phyloP scores from a whole-genome alignment of 2,329 filamentous ascomycete species.

The Venturia pyrina region DNA sequence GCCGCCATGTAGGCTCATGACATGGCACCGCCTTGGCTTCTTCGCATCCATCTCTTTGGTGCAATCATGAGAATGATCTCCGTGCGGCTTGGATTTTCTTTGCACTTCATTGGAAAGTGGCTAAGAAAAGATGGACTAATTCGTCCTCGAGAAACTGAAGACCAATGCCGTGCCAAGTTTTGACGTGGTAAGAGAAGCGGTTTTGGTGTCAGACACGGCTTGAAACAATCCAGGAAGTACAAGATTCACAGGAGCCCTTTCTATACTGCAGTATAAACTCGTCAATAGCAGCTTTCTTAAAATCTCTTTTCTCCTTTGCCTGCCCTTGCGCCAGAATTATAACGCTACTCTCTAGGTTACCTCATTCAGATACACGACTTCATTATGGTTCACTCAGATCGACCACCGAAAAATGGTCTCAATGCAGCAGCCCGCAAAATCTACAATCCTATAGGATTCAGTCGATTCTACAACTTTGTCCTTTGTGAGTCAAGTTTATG shows the following conservation, averaged over 20 bases:
- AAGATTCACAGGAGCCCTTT: background rate
- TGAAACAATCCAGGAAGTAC: background rate
- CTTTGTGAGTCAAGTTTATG: constrained; percentile 30
- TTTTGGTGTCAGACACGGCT: background rate
- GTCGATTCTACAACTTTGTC: constrained; percentile 46
- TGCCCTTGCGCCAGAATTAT: background rate
- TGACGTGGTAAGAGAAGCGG: background rate
- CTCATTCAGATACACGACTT: background rate
- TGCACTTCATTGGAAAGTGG: background rate
- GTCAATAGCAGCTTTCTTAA: background rate
- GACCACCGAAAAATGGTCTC: background rate
- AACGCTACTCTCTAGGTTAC: background rate
- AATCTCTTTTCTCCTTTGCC: background rate
- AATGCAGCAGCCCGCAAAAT: constrained; percentile 20
- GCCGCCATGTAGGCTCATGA: background rate
- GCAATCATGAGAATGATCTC: background rate
- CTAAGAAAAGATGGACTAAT: background rate
- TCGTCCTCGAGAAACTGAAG: background rate
- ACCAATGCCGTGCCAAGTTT: background rate
- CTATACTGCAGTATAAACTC: background rate
- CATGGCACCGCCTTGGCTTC: background rate
- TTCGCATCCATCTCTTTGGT: background rate
- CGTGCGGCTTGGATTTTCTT: background rate
- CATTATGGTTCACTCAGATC: background rate
- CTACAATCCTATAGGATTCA: constrained; percentile 44